These are phyloP conservation scores for Malus hybrid DNA, from an alignment of 331 rosid species.

Conservation along the genomic window DNA sequence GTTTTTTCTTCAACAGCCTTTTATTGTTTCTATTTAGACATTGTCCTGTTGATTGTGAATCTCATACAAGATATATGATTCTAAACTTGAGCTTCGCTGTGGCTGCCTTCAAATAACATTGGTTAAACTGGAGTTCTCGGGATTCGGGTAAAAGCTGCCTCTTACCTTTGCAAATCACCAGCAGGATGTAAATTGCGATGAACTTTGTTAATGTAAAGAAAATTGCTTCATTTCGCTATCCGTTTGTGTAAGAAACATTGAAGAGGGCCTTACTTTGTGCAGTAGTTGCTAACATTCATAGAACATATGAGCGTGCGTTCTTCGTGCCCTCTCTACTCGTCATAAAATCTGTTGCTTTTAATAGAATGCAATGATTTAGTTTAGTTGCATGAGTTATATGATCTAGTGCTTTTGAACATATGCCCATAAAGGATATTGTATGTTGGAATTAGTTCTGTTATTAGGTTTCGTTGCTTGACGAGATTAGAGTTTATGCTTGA, in stretches of 20 bases:
- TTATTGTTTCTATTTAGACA: conserved; percentile 7
- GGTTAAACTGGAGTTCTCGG: conserved; percentile 24
- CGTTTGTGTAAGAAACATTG: conserved; percentile 33
- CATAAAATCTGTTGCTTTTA: conserved; percentile 11
- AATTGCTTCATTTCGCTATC: conserved; percentile 36
- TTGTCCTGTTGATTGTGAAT: conserved; percentile 14
- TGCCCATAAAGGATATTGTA: neutral
- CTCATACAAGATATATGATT: conserved; percentile 22
- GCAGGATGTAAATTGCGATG: conserved; percentile 42
- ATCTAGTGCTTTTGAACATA: neutral
- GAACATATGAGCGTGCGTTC: conserved; percentile 9
- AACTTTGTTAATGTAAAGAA: conserved; percentile 46
- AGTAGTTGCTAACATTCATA: conserved; percentile 26
- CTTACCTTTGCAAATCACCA: conserved; percentile 23
- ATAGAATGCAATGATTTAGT: neutral
- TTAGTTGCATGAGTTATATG: neutral
- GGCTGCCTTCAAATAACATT: conserved; percentile 29
- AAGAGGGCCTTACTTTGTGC: conserved; percentile 16
- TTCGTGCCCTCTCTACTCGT: conserved; percentile 4
- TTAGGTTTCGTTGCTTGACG: neutral
- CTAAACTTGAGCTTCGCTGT: conserved; percentile 26
- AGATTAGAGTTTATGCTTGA: no score
- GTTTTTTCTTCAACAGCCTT: neutral
- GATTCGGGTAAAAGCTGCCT: conserved; percentile 34
- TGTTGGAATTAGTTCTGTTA: neutral